phyloP scores from a whole-genome alignment of 2,329 filamentous ascomycete genomes.

The Chaetothyriales sp. region DNA sequence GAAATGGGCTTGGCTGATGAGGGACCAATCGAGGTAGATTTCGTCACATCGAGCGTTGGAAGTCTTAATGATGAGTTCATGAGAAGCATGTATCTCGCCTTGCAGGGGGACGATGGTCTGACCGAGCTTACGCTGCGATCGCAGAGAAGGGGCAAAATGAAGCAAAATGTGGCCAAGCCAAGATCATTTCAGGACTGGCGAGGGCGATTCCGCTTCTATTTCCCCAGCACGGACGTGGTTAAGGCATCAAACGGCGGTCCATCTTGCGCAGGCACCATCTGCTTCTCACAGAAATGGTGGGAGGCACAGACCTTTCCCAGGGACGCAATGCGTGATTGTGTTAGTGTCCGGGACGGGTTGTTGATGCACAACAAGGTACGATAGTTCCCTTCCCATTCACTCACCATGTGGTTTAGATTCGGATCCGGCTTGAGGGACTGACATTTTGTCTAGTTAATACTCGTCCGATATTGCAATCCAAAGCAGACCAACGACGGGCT shows the following conservation, averaged over 20 bases:
- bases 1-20: slow-evolving; percentile 47
- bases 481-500: slow-evolving; percentile 1
- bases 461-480: slow-evolving; percentile 5
- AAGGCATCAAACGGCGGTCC: slow-evolving; percentile 46
- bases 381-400: slow-evolving; percentile 9
- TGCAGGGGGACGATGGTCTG: slow-evolving; percentile 38
- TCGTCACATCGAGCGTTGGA: slow-evolving; percentile 59
- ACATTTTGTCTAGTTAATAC: slow-evolving; percentile 4
- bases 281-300: slow-evolving; percentile 60
- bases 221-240: slow-evolving; percentile 61
- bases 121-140: slow-evolving; percentile 28
- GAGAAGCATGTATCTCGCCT: slow-evolving; percentile 41
- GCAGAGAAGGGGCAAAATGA: slow-evolving; percentile 5
- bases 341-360: slow-evolving; percentile 53
- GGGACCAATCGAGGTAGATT: slow-evolving; percentile 22
- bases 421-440: neutral
- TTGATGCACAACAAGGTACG: slow-evolving; percentile 80
- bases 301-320: slow-evolving; percentile 52
- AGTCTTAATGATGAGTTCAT: slow-evolving; percentile 56
- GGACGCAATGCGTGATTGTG: slow-evolving; percentile 56
- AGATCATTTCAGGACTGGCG: neutral
- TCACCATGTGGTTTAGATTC: neutral
- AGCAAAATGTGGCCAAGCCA: neutral
- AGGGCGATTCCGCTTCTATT: slow-evolving; percentile 47
- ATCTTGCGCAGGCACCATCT: slow-evolving; percentile 64